Base-by-base conservation (phyloP, 2,329 filamentous ascomycete genomes). In the Kalmusia sp. region DNA sequence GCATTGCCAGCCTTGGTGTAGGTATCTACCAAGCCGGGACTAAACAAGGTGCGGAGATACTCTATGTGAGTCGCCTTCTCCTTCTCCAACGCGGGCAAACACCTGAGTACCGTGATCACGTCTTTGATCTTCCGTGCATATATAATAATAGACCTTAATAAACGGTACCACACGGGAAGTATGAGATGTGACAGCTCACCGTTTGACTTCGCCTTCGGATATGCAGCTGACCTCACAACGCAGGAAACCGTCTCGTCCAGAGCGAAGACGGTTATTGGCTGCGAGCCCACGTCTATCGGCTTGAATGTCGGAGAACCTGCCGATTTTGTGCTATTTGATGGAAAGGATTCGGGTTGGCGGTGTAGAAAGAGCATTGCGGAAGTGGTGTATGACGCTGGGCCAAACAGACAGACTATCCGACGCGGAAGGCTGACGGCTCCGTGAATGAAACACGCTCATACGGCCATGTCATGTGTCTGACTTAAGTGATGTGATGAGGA, bases 11-110 rank as follows among this genome's bases (percentile, higher is more conserved):
- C 58, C 49, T 87, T 47, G 84, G 84, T 1, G 84, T 90, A 0
- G 87, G 86, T 0, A 65, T 91, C 3, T 91, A 91, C 64, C 87
- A 90, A 55, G 82, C 84, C 1, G 87, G 87, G 0, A 88, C 85
- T 1, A 80, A 79, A 53, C 65, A 72, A 14, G 86, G 88, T 64
- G 82, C 85, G 0, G 78, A 82, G 55, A 54, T 86, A 3, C 71
- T 91, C 40, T 89, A 79, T 63, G 81, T 82, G 68, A 73, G 81
- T 71, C 40, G 19, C 57, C 57, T 28, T 31, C 33, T 49, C 17
- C 17, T 24, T 34, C 27, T 40, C 14, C 14, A 17, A 17, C 14
- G 12, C 15, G n/a, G 22, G 14, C 33, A 37, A 19, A 35, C 12
- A 17, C n/a, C 44, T 22, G 22, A 37, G 27, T 12, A 28, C 7